A percentile compares a stretch with the other conserved stretches of the same genome.
Evolutionary conservation across 2,329 filamentous ascomycete species (phyloP).

Genomic region (Fusarium guadeloupense): DNA sequence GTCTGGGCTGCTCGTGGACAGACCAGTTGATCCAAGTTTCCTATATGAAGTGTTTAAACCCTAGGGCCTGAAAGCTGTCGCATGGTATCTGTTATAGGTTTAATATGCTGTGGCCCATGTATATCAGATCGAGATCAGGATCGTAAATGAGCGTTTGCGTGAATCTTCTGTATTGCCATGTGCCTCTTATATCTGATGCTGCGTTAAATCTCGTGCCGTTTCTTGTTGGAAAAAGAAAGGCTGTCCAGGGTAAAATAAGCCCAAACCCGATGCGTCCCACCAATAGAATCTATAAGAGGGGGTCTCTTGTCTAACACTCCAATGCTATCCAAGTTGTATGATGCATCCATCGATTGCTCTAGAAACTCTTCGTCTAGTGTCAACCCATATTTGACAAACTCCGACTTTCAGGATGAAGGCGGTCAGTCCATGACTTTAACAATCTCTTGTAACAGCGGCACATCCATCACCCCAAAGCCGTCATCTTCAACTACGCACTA

Average conservation of each 20-base stretch:
- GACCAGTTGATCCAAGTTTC: no score
- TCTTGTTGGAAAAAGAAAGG: no score
- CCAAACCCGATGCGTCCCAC: neutral
- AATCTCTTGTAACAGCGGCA: no score
- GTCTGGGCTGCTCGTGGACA: no score
- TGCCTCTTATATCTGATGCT: neutral
- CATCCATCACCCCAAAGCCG: no score
- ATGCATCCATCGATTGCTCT: neutral
- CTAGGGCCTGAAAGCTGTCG: no score
- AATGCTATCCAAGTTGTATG: neutral
- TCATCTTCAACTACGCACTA: neutral
- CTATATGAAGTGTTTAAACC: no score
- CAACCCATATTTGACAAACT: neutral
- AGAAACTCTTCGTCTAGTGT: neutral
- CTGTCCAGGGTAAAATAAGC: neutral
- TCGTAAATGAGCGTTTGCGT: neutral
- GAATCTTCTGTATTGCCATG: slow-evolving; percentile 1
- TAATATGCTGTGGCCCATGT: no score
- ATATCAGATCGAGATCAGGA: neutral
- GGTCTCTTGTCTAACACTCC: neutral
- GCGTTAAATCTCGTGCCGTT: neutral
- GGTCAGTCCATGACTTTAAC: no score
- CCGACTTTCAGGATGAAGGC: no score
- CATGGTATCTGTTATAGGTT: no score
- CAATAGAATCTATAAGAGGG: neutral